Evolutionary conservation across 2,329 filamentous ascomycete genomes (phyloP).

Genomic region (Aspergillus brasiliensis): DNA sequence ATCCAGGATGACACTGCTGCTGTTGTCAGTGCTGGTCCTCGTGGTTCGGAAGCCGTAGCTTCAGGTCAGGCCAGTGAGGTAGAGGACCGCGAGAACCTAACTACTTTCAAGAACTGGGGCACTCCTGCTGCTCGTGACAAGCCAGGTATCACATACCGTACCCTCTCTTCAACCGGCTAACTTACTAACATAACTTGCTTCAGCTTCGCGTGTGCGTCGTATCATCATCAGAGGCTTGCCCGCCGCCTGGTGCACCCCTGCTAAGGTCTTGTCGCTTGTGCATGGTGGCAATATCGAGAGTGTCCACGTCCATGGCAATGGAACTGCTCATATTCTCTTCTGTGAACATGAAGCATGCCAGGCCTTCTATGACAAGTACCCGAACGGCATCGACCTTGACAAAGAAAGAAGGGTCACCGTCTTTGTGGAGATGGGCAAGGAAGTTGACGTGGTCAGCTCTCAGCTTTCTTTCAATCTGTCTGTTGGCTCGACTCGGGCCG

Average conservation of each 20-base stretch:
- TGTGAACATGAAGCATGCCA: conserved; percentile 37
- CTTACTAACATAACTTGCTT: not conserved
- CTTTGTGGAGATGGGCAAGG: conserved; percentile 41
- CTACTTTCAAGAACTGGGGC: conserved; percentile 37
- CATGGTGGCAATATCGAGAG: conserved; percentile 43
- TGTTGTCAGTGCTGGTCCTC: not conserved
- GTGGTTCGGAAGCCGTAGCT: not conserved
- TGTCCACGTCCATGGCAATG: conserved; percentile 25
- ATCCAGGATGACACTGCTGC: not conserved
- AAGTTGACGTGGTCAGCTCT: conserved; percentile 45
- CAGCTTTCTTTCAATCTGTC: conserved; percentile 45
- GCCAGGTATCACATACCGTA: conserved; percentile 24
- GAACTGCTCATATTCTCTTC: conserved; percentile 40
- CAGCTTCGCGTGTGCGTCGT: conserved; percentile 31
- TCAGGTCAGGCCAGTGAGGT: conserved; percentile 15
- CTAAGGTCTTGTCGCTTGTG: conserved; percentile 40
- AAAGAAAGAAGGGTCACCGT: conserved; percentile 33
- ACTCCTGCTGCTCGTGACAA: conserved; percentile 26
- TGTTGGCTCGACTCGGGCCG: conserved; percentile 47
- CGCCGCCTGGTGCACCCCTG: conserved; percentile 27
- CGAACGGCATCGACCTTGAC: conserved; percentile 40
- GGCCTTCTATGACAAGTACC: conserved; percentile 38
- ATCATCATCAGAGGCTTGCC: conserved; percentile 43
- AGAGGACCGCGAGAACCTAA: conserved; percentile 34
- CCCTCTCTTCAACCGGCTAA: not conserved